Evolutionary conservation across 2,329 filamentous ascomycete genomes (phyloP).

Genomic region (Sporothrix phasma): DNA sequence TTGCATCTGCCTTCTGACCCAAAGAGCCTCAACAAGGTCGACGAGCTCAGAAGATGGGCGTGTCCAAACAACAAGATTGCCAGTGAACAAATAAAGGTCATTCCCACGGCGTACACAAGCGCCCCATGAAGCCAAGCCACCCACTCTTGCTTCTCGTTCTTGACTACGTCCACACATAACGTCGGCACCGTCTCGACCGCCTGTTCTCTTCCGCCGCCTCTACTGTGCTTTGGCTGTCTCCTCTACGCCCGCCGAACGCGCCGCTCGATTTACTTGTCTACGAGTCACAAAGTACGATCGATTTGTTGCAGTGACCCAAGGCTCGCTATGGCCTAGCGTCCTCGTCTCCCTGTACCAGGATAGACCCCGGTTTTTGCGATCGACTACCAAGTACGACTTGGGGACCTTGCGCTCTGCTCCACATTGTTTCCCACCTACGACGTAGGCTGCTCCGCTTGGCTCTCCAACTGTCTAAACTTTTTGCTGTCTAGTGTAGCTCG

Average conservation of each 20-base stretch:
- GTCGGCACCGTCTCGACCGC: no score
- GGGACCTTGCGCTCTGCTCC: conserved; percentile 2
- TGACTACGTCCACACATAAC: no score
- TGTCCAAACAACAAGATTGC: background rate
- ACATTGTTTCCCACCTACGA: conserved; percentile 5
- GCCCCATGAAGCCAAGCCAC: no score
- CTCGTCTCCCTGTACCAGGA: background rate
- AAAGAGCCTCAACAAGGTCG: no score
- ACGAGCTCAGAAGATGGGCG: background rate
- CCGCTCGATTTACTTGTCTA: background rate
- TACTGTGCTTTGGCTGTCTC: background rate
- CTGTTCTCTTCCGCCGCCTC: background rate
- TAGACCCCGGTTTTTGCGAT: conserved; percentile 12
- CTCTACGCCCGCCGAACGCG: background rate
- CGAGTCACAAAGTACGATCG: background rate
- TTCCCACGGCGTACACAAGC: background rate
- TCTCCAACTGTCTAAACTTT: conserved; percentile 6
- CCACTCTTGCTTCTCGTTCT: background rate
- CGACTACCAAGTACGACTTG: background rate
- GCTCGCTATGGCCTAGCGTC: background rate
- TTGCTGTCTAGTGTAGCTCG: conserved; percentile 2
- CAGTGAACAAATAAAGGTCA: background rate
- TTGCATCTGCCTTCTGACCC: background rate
- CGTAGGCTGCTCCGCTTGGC: background rate
- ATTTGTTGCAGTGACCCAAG: background rate